These are phyloP conservation scores for Bidens hawaiensis DNA, from an alignment of 140 eudicot species.

Conservation along the genomic window DNA sequence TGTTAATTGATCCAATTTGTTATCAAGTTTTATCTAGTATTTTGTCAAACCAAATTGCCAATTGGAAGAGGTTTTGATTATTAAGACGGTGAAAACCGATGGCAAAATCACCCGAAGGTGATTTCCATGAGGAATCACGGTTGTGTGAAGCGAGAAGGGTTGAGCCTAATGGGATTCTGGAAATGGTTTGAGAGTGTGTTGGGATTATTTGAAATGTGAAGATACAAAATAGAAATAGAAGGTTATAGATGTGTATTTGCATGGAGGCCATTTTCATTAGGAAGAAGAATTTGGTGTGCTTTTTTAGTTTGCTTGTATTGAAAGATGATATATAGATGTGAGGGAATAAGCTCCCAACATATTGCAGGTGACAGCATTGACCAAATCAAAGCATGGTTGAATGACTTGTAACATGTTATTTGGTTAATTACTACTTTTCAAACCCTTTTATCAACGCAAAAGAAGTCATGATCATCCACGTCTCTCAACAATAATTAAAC, in stretches of 20 bases:
- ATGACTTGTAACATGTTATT: neutral
- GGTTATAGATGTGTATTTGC: neutral
- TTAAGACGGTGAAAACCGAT: conserved; percentile 15
- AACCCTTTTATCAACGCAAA: neutral
- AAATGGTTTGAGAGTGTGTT: conserved; percentile 14
- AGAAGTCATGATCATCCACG: neutral
- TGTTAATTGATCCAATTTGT: no score
- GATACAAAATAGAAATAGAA: neutral
- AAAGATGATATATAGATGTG: neutral
- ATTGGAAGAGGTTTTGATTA: conserved; percentile 15
- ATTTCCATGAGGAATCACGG: conserved; percentile 16
- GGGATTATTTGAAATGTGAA: neutral
- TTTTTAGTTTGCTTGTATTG: neutral
- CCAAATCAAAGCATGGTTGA: neutral
- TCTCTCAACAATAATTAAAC: neutral
- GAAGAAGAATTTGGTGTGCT: neutral
- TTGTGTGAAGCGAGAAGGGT: conserved; percentile 11
- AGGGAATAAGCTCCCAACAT: neutral
- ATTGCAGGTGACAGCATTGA: neutral
- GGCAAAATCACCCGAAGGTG: conserved; percentile 28
- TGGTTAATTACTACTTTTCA: neutral
- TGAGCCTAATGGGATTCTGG: conserved; percentile 22
- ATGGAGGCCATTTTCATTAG: neutral
- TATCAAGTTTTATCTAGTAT: conserved; percentile 37
- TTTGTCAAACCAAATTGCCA: conserved; percentile 39